These are phyloP conservation scores for Kwoniella heveanensis DNA, from an alignment of 768 basidiomycete species.

Conservation along the genomic window DNA sequence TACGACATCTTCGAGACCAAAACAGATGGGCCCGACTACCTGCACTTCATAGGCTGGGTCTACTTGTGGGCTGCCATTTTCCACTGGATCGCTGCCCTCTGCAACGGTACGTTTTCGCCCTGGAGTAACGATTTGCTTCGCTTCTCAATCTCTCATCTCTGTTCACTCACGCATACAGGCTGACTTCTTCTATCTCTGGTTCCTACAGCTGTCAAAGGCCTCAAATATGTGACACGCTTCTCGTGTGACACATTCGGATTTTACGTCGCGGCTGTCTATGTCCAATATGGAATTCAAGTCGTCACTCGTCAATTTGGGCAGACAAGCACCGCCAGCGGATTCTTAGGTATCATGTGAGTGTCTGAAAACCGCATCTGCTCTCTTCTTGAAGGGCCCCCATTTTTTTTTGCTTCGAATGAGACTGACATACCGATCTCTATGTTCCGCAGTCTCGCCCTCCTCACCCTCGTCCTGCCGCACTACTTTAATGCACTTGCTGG, in stretches of 20 bases:
- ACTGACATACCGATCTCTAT: no score
- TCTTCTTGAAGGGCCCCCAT: no score
- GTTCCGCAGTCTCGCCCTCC: constrained; percentile 74
- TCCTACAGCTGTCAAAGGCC: constrained; percentile 63
- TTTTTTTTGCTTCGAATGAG: constrained; percentile 14
- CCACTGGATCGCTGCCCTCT: constrained; percentile 74
- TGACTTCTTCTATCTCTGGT: no score
- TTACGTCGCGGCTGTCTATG: constrained; percentile 76
- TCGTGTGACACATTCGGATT: constrained; percentile 92
- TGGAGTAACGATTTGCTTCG: no score
- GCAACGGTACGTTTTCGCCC: constrained; percentile 65
- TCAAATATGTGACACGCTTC: constrained; percentile 84
- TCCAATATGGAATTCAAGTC: constrained; percentile 83
- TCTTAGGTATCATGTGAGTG: constrained; percentile 53
- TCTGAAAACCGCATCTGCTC: not conserved
- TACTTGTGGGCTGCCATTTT: constrained; percentile 84
- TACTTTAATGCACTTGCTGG: constrained; percentile 70
- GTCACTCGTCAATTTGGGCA: constrained; percentile 70
- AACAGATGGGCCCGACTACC: constrained; percentile 65
- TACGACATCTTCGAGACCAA: constrained; percentile 66
- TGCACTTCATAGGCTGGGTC: constrained; percentile 88
- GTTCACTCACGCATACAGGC: no score
- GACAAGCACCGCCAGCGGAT: constrained; percentile 38
- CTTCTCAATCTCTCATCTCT: no score
- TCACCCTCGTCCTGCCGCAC: constrained; percentile 76